Evolutionary conservation across 495 filamentous ascomycete species (phyloP), one percentile per base, ranked within the genome.

Genomic region (Endocarpon pusillum): DNA sequence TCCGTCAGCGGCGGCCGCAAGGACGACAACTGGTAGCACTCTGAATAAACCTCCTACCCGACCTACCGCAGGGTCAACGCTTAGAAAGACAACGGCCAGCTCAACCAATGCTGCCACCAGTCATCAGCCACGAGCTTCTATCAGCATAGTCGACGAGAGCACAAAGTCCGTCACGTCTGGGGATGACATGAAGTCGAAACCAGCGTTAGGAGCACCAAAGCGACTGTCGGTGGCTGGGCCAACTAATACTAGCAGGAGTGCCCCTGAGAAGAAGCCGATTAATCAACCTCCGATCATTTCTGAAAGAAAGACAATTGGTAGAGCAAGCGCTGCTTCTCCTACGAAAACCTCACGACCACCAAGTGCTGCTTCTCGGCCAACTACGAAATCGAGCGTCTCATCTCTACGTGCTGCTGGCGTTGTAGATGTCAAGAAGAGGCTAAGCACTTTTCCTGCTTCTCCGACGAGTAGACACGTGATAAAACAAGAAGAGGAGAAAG

Each of bases 131-230:
- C 57, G 58, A 4, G 51, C 54, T 4, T 65, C 61, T 3, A 43
- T 63, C 30, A 60, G 61, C 43, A 62, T 59, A n/a, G 59, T 59
- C 4, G 61, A 65, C 39, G 61, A 65, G 37, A 65, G 60, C 38
- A 41, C 55, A 20, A 50, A 53, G 3, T 61, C 56, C 11, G 42
- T 59, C 34, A 51, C 53, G 39, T 65, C 61, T 6, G 58, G 59
- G 19, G 61, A 65, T 37, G 61, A 65, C 35, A 60, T 51, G 41
- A 53, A 49, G 19, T n/a, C n/a, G 57, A 31, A 14, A 15, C 28
- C 7, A 17, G 55, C 2, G 59, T 63, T 34, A 57, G 54, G 14
- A 43, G 53, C 57, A 3, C 56, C 61, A 25, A 65, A 65, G 44
- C 54, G 61, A 21, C 61, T 62, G 58, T 65, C 61, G 5, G 51